Base-by-base conservation (phyloP, 768 basidiomycete species). In the Xerocomellus chrysenteron region DNA sequence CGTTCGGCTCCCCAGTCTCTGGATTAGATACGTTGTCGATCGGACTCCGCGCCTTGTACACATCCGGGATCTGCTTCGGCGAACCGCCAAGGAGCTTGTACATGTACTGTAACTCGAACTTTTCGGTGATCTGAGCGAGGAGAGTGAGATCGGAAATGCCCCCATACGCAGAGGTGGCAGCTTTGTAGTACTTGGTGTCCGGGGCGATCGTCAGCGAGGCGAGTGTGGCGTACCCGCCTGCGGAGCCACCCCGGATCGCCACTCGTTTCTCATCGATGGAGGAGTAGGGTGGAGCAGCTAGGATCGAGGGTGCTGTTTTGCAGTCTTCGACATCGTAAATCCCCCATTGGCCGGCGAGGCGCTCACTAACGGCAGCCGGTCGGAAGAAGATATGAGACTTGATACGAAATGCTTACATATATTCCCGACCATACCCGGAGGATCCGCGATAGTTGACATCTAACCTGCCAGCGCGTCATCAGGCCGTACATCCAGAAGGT, bases 161-260 rank as follows among this genome's bases (percentile, higher is more conserved):
- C 14, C 43, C 43, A 9, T 44, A 28, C 0, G 43, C 43, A 2
- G 43, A 44, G 43, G 43, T 28, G 26, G 24, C 43, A 26, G 24
- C 16, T 9, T 28, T 37, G 16, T 16, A 37, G 16, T 37, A 44
- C 43, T 8, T 16, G 14, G 43, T 26, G 24, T 44, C 16, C 26
- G 43, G 43, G 8, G 43, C 43, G 43, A 44, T 44, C 14, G 43
- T 44, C 16, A 6, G 56, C 56, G 75, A 75, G 1, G 71, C 72
- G 24, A 92, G 82, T 1, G 78, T 78, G 1, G 87, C 87, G 67
- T 77, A 89, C 0, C 89, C 90, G 17, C 89, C 89, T 10, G 88
- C 80, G 13, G 86, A 88, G 1, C 80, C 76, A 0, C 89, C 89
- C 4, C 86, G 82, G 61, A 91, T 86, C 6, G 82, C 80, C 2